A percentile compares a stretch with the other conserved stretches of the same genome.
Evolutionary conservation across 352 stramenopile species (phyloP).

Genomic region (Phytophthora ohioensis): DNA sequence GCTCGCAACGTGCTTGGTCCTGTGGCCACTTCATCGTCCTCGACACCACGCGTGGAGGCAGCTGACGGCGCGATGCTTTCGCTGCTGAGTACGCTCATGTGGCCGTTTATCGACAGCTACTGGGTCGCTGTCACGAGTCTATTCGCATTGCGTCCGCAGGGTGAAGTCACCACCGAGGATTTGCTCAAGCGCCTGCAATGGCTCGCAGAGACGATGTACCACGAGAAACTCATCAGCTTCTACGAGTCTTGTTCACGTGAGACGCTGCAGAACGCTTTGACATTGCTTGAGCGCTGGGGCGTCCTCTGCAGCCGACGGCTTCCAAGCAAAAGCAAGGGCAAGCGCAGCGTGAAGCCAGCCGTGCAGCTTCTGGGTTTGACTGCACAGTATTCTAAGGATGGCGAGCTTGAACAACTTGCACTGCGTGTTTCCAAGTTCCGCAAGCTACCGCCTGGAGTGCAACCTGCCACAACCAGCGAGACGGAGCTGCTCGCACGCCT

Average conservation of each 20-base stretch:
- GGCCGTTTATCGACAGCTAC: constrained; percentile 91
- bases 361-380: constrained; percentile 46
- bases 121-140: constrained; percentile 84
- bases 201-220: constrained; percentile 89
- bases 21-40: constrained; percentile 22
- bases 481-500: constrained; percentile 73
- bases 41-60: constrained; percentile 23
- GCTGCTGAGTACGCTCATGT: constrained; percentile 79
- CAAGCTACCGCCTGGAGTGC: constrained; percentile 66
- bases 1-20: constrained; percentile 49
- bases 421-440: constrained; percentile 76
- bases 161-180: constrained; percentile 64
- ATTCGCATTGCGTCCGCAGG: constrained; percentile 62
- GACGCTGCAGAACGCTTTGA: constrained; percentile 83
- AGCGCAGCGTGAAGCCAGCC: constrained; percentile 21
- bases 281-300: constrained; percentile 69
- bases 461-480: constrained; percentile 49
- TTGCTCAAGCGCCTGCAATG: constrained; percentile 86
- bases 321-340: constrained; percentile 16
- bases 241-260: constrained; percentile 89
- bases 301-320: constrained; percentile 55
- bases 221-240: constrained; percentile 86
- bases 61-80: constrained; percentile 55
- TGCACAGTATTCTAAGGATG: constrained; percentile 56
- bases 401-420: constrained; percentile 70